phyloP scores from a whole-genome alignment of 164 flowering plant species.

The Nelumbo lutea region DNA sequence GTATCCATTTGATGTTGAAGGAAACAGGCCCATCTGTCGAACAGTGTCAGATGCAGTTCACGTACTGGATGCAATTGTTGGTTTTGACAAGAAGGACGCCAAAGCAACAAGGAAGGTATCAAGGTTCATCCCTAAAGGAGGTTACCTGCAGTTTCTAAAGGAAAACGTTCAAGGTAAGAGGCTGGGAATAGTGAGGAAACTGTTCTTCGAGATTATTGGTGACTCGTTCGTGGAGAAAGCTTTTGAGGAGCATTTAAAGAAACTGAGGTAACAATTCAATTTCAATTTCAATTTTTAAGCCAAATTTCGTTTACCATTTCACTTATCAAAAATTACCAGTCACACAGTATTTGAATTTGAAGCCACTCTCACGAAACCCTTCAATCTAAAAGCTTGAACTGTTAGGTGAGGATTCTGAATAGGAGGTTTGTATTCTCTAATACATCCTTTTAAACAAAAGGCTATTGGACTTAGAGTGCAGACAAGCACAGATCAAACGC shows the following conservation, averaged over 20 bases:
- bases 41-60: conserved; percentile 70
- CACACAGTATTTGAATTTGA: too few relatives aligned
- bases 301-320: too few relatives aligned
- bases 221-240: conserved; percentile 2
- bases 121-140: conserved; percentile 54
- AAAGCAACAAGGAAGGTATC: conserved; percentile 40
- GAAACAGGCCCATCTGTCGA: conserved; percentile 61
- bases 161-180: conserved; percentile 51
- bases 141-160: conserved; percentile 56
- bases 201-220: conserved; percentile 16
- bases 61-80: conserved; percentile 63
- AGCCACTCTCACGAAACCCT: too few relatives aligned
- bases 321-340: too few relatives aligned
- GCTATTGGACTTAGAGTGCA: too few relatives aligned
- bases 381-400: too few relatives aligned
- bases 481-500: too few relatives aligned
- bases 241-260: conserved; percentile 28
- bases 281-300: background rate
- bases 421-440: too few relatives aligned
- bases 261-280: conserved; percentile 30
- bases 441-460: too few relatives aligned
- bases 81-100: conserved; percentile 44
- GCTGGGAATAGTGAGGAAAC: conserved; percentile 31
- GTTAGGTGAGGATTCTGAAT: too few relatives aligned
- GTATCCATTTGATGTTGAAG: background rate